Conservation (phyloP, 2,329 filamentous ascomycete species). For the Magnaporthiopsis rhizophila region DNA sequence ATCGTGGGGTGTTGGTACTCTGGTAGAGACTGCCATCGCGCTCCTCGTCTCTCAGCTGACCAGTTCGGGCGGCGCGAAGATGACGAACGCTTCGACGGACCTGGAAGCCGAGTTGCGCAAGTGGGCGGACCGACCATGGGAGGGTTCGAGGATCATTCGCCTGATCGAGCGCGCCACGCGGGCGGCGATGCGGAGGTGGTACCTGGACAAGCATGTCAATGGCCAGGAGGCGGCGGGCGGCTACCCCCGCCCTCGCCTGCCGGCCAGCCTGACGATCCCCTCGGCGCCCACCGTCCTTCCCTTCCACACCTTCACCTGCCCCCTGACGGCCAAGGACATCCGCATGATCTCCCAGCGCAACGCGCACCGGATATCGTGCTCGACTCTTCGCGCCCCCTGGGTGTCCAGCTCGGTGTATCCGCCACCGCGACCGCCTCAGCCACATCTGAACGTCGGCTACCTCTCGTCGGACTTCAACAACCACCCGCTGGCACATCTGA, state of each 20-base stretch:
- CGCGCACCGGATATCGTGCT: slow-evolving; percentile 84
- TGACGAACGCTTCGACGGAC: slow-evolving; percentile 23
- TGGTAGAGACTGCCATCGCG: slow-evolving; percentile 48
- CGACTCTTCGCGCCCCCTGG: slow-evolving; percentile 81
- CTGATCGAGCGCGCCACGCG: slow-evolving; percentile 79
- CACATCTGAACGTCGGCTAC: slow-evolving; percentile 86
- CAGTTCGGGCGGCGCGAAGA: slow-evolving; percentile 28
- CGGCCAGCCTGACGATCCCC: slow-evolving; percentile 65
- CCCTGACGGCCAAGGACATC: slow-evolving; percentile 83
- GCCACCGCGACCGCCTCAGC: slow-evolving; percentile 75
- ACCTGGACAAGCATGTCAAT: slow-evolving; percentile 68
- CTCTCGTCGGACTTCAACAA: slow-evolving; percentile 99
- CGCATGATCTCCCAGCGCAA: slow-evolving; percentile 93
- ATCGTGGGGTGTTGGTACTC: slow-evolving; percentile 68
- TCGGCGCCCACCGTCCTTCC: slow-evolving; percentile 89
- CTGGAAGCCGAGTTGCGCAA: slow-evolving; percentile 33
- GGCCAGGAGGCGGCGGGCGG: slow-evolving; percentile 46
- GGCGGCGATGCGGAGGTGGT: slow-evolving; percentile 75
- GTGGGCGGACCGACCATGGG: slow-evolving; percentile 75
- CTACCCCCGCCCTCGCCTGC: slow-evolving; percentile 69
- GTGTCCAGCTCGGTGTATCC: slow-evolving; percentile 71
- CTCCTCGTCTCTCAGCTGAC: slow-evolving; percentile 40
- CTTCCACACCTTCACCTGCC: slow-evolving; percentile 96
- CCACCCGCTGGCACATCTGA: slow-evolving; percentile 90
- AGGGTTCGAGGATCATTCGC: slow-evolving; percentile 77